Evolutionary conservation across 768 basidiomycete genomes (phyloP).

Genomic region (Porpolomopsis calyptriformis): DNA sequence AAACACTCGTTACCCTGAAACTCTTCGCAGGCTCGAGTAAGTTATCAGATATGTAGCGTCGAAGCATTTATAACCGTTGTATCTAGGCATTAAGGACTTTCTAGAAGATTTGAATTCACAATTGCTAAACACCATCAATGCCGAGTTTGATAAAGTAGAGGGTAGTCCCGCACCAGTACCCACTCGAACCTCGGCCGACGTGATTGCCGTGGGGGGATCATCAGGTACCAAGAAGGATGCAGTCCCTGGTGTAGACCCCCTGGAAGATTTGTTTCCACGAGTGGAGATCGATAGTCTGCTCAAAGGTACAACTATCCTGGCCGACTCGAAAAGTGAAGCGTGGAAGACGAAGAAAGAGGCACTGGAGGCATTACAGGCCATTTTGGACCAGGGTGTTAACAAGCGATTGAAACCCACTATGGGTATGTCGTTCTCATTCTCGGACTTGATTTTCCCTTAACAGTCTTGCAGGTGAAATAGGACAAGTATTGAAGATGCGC

Average conservation of each 20-base stretch:
- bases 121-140: slow-evolving; percentile 77
- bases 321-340: slow-evolving; percentile 81
- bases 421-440: slow-evolving; percentile 37
- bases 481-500: slow-evolving; percentile 76
- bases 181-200: slow-evolving; percentile 64
- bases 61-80: background rate
- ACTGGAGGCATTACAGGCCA: slow-evolving; percentile 69
- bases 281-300: slow-evolving; percentile 85
- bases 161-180: slow-evolving; percentile 69
- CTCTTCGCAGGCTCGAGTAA: slow-evolving; percentile 84
- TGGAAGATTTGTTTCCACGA: slow-evolving; percentile 92
- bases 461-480: slow-evolving; percentile 66
- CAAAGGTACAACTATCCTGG: slow-evolving; percentile 70
- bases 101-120: slow-evolving; percentile 93
- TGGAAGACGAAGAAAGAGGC: slow-evolving; percentile 98
- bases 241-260: slow-evolving; percentile 45
- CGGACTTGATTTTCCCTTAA: slow-evolving; percentile 6
- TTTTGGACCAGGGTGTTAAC: slow-evolving; percentile 84
- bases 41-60: slow-evolving; percentile 7
- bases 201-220: slow-evolving; percentile 39
- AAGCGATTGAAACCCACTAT: slow-evolving; percentile 85
- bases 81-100: slow-evolving; percentile 80
- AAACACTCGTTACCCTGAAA: slow-evolving; percentile 81
- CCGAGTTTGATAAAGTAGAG: slow-evolving; percentile 90
- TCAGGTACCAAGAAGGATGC: slow-evolving; percentile 33